Evolutionary conservation across 2,329 filamentous ascomycete genomes (phyloP).

Genomic region (Clarireedia homoeocarpa): DNA sequence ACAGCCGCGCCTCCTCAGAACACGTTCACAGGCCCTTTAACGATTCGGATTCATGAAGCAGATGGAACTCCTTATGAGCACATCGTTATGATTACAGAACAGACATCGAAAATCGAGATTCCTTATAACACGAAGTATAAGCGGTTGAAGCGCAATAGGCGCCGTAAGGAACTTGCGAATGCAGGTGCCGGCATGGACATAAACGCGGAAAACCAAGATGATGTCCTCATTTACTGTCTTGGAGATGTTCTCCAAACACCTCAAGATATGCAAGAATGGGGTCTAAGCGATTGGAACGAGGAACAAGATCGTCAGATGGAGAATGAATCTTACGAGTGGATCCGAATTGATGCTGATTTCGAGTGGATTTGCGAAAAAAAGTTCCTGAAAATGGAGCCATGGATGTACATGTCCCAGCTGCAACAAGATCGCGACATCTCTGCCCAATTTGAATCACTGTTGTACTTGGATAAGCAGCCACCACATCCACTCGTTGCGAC

Average conservation of each 20-base stretch:
- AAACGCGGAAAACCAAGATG: conserved; percentile 60
- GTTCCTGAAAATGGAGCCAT: conserved; percentile 71
- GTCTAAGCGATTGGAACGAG: conserved; percentile 77
- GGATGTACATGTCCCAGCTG: conserved; percentile 97
- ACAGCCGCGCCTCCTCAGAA: conserved; percentile 62
- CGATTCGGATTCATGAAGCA: conserved; percentile 93
- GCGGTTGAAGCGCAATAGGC: conserved; percentile 78
- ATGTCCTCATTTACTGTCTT: conserved; percentile 81
- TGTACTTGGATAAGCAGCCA: conserved; percentile 60
- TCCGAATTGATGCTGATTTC: conserved; percentile 94
- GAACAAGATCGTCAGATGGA: conserved; percentile 90
- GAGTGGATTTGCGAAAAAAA: conserved; percentile 92
- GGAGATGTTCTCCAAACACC: conserved; percentile 82
- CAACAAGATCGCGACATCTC: conserved; percentile 96
- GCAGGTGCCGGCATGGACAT: conserved; percentile 56
- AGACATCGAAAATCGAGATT: conserved; percentile 79
- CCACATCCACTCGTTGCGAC: conserved; percentile 79
- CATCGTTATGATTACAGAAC: conserved; percentile 90
- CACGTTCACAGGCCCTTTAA: conserved; percentile 95
- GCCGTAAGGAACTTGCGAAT: conserved; percentile 69
- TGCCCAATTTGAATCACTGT: conserved; percentile 70
- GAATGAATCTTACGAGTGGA: conserved; percentile 96
- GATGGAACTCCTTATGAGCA: conserved; percentile 98
- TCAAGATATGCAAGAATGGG: conserved; percentile 78
- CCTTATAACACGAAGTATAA: conserved; percentile 99